A percentile compares a stretch with the other conserved stretches of the same genome.
These are phyloP conservation scores for Tylopilus vinaceipallidus DNA, from an alignment of 768 basidiomycete genomes.

Conservation along the genomic window DNA sequence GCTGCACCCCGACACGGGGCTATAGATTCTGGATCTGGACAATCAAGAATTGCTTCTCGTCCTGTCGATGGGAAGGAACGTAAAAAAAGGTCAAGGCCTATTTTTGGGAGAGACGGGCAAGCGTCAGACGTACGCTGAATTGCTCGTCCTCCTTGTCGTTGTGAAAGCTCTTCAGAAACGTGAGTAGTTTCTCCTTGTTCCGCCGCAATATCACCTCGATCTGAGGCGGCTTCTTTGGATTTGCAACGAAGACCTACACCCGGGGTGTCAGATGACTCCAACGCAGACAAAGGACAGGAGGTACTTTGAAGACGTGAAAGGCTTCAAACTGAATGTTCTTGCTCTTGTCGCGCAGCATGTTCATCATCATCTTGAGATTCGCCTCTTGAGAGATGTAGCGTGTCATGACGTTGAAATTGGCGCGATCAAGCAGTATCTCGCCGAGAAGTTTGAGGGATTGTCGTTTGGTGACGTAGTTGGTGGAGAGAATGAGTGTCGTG, in stretches of 20 bases:
- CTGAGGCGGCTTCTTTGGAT: slow-evolving; percentile 97
- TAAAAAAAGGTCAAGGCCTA: background rate
- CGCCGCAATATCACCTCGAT: slow-evolving; percentile 87
- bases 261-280: background rate
- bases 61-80: slow-evolving; percentile 34
- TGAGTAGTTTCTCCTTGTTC: slow-evolving; percentile 91
- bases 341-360: slow-evolving; percentile 95
- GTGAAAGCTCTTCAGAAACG: slow-evolving; percentile 90
- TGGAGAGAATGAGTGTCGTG: slow-evolving; percentile 87
- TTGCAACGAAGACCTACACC: slow-evolving; percentile 90
- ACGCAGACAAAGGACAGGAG: slow-evolving; percentile 13
- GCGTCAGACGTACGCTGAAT: slow-evolving; percentile 62
- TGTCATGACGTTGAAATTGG: slow-evolving; percentile 99
- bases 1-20: slow-evolving; percentile 12
- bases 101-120: background rate
- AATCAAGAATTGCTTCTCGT: slow-evolving; percentile 96
- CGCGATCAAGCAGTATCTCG: slow-evolving; percentile 95
- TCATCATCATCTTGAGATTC: slow-evolving; percentile 99
- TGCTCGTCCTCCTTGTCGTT: slow-evolving; percentile 99
- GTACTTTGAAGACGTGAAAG: slow-evolving; percentile 99
- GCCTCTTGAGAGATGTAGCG: slow-evolving; percentile 92
- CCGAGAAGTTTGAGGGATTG: slow-evolving; percentile 97
- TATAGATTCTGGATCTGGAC: slow-evolving; percentile 83
- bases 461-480: slow-evolving; percentile 99
- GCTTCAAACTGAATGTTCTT: slow-evolving; percentile 99